Evolutionary conservation across 2,329 filamentous ascomycete species (phyloP).

Genomic region (Colletotrichum cuscutae): DNA sequence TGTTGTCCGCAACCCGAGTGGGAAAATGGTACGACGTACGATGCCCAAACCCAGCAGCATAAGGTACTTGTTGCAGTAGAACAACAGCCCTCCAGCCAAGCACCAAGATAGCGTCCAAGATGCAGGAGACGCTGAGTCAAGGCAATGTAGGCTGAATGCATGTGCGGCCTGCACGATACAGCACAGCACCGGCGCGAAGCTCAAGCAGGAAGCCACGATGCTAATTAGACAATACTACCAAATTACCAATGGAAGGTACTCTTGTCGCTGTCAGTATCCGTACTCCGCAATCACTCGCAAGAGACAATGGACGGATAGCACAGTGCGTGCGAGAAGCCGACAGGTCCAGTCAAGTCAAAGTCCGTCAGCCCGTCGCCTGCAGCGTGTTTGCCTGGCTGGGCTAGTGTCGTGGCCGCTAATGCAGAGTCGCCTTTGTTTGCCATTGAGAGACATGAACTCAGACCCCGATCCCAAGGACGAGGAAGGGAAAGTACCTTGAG

Average conservation of each 20-base stretch:
- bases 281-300: background rate
- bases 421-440: background rate
- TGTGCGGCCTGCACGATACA: background rate
- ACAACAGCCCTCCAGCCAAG: background rate
- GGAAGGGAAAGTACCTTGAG: background rate
- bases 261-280: background rate
- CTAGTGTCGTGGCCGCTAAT: background rate
- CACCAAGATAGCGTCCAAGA: background rate
- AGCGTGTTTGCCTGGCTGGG: background rate
- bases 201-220: background rate
- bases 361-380: background rate
- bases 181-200: background rate
- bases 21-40: background rate
- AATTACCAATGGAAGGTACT: background rate
- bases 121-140: constrained; percentile 22
- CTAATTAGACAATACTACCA: too few species aligned
- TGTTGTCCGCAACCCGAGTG: background rate
- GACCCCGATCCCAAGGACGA: background rate
- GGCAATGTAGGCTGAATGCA: constrained; percentile 23
- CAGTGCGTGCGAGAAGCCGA: background rate
- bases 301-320: background rate
- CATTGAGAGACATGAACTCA: background rate
- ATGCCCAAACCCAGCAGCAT: background rate
- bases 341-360: background rate
- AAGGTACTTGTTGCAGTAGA: background rate